Evolutionary conservation across 768 basidiomycete species (phyloP).

Genomic region (Hygrocybe coccinea): DNA sequence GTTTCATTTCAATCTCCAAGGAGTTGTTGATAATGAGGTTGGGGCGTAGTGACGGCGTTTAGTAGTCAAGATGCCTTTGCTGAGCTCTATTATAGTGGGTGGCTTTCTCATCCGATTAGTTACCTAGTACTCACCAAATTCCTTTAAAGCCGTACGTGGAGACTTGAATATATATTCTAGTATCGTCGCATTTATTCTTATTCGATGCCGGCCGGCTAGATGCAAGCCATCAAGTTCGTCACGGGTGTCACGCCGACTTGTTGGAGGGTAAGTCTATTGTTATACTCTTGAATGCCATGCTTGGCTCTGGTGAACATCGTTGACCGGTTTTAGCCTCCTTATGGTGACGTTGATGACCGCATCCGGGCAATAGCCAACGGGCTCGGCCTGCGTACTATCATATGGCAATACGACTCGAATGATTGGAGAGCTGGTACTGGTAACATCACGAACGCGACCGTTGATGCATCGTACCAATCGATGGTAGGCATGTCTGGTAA

Average conservation of each 20-base stretch:
- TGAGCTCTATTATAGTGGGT: constrained; percentile 69
- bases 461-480: constrained; percentile 50
- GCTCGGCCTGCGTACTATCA: constrained; percentile 63
- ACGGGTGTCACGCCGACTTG: constrained; percentile 54
- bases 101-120: neutral
- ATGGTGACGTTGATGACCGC: constrained; percentile 69
- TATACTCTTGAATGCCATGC: too few species aligned
- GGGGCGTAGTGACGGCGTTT: constrained; percentile 48
- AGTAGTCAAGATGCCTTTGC: constrained; percentile 66
- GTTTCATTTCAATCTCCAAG: neutral
- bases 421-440: constrained; percentile 66
- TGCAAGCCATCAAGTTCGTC: constrained; percentile 51
- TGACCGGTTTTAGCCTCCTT: constrained; percentile 44
- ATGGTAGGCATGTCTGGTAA: constrained; percentile 45
- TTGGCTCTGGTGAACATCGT: neutral
- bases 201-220: too few species aligned
- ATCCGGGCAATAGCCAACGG: constrained; percentile 64
- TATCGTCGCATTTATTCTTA: too few species aligned
- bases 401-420: constrained; percentile 68
- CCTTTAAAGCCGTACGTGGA: neutral
- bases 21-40: neutral
- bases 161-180: neutral
- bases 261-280: constrained; percentile 44
- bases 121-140: neutral
- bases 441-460: constrained; percentile 38